Evolutionary conservation across 768 basidiomycete genomes (phyloP).

Genomic region (Boletellus emodensis): DNA sequence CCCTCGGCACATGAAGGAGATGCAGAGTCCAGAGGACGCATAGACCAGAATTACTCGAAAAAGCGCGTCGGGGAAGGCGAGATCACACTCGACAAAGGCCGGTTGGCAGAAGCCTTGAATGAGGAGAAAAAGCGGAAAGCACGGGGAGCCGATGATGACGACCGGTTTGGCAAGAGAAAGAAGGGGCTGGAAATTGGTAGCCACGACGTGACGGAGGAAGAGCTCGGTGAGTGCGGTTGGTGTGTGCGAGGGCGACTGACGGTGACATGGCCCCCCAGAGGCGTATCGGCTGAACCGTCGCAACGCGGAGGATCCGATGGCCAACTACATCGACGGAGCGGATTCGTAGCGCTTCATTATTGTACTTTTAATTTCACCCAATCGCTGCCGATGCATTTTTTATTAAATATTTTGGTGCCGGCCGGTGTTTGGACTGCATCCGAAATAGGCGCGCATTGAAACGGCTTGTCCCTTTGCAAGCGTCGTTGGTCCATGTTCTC

Average conservation of each 20-base stretch:
- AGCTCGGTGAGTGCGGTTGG: slow-evolving; percentile 55
- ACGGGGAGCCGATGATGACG: slow-evolving; percentile 49
- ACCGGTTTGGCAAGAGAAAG: slow-evolving; percentile 60
- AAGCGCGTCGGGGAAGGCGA: slow-evolving; percentile 80
- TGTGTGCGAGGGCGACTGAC: slow-evolving; percentile 4
- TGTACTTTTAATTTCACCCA: too few relatives aligned
- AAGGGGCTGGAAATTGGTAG: slow-evolving; percentile 45
- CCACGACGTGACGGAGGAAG: slow-evolving; percentile 87
- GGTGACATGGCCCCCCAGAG: slow-evolving; percentile 47
- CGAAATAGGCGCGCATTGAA: slow-evolving; percentile 23
- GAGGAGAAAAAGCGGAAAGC: slow-evolving; percentile 81
- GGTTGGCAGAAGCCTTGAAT: slow-evolving; percentile 62
- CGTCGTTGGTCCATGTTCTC: slow-evolving; percentile 38
- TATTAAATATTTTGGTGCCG: not conserved
- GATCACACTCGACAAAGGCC: slow-evolving; percentile 66
- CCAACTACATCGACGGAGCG: slow-evolving; percentile 75
- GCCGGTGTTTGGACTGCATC: slow-evolving; percentile 10
- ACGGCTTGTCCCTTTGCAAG: not conserved
- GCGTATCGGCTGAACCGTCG: slow-evolving; percentile 80
- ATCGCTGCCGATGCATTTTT: too few relatives aligned
- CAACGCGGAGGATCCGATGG: slow-evolving; percentile 86
- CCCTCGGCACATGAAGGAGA: slow-evolving; percentile 30
- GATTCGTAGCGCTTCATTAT: not conserved
- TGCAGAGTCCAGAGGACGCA: slow-evolving; percentile 32
- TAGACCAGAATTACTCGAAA: slow-evolving; percentile 75